Percentiles rank a stretch among this genome's conserved stretches.
phyloP scores from a whole-genome alignment of 345 rosid species.

The Ceriops decandra region DNA sequence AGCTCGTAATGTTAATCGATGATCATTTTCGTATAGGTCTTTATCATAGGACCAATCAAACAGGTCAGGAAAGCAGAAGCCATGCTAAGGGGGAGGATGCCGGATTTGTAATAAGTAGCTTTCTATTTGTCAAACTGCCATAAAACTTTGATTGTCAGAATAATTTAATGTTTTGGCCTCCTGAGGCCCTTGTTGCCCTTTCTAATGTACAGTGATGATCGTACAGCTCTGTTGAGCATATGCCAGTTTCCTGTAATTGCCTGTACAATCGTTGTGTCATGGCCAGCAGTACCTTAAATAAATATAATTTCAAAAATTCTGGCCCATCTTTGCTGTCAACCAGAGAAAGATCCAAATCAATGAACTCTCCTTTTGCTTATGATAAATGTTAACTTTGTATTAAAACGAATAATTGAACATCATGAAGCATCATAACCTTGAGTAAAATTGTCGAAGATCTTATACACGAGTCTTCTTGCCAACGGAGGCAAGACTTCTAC shows the following conservation, averaged over 20 bases:
- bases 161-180: slow-evolving; percentile 3
- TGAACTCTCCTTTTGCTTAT: too few species aligned
- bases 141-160: not conserved
- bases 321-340: too few species aligned
- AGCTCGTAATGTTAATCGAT: not conserved
- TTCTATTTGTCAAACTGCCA: not conserved
- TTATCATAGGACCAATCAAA: slow-evolving; percentile 75
- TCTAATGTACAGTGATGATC: not conserved
- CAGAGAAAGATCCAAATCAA: too few species aligned
- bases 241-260: not conserved
- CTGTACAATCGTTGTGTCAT: not conserved
- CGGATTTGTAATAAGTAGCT: slow-evolving; percentile 33
- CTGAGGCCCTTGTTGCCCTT: not conserved
- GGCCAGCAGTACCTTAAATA: not conserved
- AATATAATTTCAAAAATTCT: too few species aligned
- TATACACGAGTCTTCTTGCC: too few species aligned
- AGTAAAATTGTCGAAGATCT: too few species aligned
- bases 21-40: slow-evolving; percentile 43
- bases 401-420: too few species aligned
- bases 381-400: too few species aligned
- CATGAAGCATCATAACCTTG: too few species aligned
- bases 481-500: too few species aligned
- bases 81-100: slow-evolving; percentile 82
- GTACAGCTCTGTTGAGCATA: not conserved
- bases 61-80: slow-evolving; percentile 96